Conservation (phyloP, 2,329 filamentous ascomycete genomes). For the Aspergillus novoparasiticus region DNA sequence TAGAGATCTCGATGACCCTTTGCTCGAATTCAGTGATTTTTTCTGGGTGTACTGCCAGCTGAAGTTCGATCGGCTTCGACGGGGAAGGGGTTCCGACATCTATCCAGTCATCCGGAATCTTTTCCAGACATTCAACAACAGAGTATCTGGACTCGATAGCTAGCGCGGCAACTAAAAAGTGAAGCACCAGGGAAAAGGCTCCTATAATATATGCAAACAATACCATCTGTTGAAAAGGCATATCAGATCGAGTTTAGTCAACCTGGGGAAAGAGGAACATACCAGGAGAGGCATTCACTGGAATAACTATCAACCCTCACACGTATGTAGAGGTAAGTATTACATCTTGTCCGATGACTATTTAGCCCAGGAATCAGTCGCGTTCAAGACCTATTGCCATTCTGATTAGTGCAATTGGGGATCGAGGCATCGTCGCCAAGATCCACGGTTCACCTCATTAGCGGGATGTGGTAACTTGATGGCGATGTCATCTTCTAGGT, state of each 20-base stretch:
- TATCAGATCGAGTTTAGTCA: background rate
- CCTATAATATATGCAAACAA: constrained; percentile 9
- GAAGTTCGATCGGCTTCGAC: constrained; percentile 50
- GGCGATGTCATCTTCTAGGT: background rate
- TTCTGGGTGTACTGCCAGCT: constrained; percentile 53
- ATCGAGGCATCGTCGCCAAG: background rate
- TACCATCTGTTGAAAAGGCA: constrained; percentile 9
- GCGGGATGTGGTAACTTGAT: background rate
- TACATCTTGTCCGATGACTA: background rate
- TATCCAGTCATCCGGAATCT: constrained; percentile 39
- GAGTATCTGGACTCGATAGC: constrained; percentile 17
- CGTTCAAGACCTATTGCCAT: background rate
- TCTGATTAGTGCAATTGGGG: background rate
- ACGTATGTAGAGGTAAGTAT: no score
- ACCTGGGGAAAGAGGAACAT: background rate
- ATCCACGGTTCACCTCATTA: background rate
- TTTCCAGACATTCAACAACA: constrained; percentile 32
- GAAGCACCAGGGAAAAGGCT: constrained; percentile 17
- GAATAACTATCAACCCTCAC: background rate
- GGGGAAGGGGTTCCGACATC: constrained; percentile 30
- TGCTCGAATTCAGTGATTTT: constrained; percentile 58
- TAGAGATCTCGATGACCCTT: constrained; percentile 62
- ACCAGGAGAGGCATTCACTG: background rate
- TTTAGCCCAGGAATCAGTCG: background rate
- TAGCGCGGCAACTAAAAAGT: constrained; percentile 3